Evolutionary conservation across 257 asterid species (phyloP).

Genomic region (Leptodermis oblonga): DNA sequence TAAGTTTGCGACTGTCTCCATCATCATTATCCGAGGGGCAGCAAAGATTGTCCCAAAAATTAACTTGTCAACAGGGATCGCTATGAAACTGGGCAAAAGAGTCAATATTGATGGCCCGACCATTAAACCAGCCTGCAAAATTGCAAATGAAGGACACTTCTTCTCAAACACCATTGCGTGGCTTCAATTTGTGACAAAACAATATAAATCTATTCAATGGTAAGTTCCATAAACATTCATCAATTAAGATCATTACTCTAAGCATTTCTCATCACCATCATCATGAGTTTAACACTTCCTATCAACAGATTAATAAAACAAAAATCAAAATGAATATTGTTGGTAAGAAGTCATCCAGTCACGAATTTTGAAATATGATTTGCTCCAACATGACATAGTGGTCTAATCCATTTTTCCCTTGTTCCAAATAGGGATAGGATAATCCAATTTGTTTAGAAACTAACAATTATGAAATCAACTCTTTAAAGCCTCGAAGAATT

Average conservation of each 20-base stretch:
- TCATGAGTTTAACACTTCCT: background rate
- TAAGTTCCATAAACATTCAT: background rate
- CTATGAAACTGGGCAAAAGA: background rate
- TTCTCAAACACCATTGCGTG: background rate
- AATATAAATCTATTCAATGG: background rate
- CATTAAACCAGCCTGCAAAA: conserved; percentile 19
- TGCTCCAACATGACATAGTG: too few relatives aligned
- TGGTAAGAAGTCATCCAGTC: too few relatives aligned
- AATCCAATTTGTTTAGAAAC: too few relatives aligned
- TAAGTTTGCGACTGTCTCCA: conserved; percentile 23
- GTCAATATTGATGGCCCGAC: conserved; percentile 13
- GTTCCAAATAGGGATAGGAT: too few relatives aligned
- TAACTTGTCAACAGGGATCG: background rate
- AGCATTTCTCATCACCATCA: background rate
- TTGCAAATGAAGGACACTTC: background rate
- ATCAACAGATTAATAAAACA: background rate
- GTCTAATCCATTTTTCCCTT: too few relatives aligned
- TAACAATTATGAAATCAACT: too few relatives aligned
- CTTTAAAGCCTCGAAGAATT: too few relatives aligned
- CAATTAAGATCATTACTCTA: background rate
- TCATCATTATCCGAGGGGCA: conserved; percentile 16
- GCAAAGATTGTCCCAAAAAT: conserved; percentile 9
- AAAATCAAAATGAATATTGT: too few relatives aligned
- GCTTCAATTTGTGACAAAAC: background rate
- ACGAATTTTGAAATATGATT: too few relatives aligned